These are phyloP conservation scores for Peniophora sp. DNA, from an alignment of 1,284 basidiomycete species.

Conservation along the genomic window DNA sequence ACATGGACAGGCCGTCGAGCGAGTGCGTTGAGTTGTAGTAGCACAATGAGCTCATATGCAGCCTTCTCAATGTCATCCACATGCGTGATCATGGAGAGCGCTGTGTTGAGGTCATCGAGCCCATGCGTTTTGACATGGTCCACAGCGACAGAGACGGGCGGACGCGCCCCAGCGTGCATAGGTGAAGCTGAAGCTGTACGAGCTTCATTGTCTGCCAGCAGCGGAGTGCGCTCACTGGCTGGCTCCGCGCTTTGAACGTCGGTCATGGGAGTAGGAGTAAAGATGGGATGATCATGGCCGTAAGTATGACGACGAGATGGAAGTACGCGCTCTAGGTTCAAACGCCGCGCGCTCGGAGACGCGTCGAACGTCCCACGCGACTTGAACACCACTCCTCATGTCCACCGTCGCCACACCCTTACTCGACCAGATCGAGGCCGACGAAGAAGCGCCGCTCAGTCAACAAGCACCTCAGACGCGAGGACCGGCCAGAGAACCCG, in stretches of 20 bases:
- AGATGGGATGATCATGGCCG: background rate
- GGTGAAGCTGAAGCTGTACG: background rate
- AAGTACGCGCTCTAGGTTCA: background rate
- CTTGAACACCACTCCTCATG: constrained; percentile 4
- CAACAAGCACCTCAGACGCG: constrained; percentile 26
- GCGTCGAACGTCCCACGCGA: constrained; percentile 3
- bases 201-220: constrained; percentile 3
- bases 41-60: constrained; percentile 22
- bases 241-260: constrained; percentile 4
- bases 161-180: constrained; percentile 2
- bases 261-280: background rate
- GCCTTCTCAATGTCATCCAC: constrained; percentile 7
- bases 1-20: background rate
- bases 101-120: constrained; percentile 10
- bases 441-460: constrained; percentile 36
- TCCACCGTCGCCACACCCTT: constrained; percentile 46
- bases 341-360: background rate
- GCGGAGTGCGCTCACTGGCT: constrained; percentile 16
- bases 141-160: constrained; percentile 15
- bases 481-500: constrained; percentile 27
- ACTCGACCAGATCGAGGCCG: constrained; percentile 59
- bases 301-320: background rate
- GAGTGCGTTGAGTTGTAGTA: constrained; percentile 14
- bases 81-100: constrained; percentile 7
- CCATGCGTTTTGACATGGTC: constrained; percentile 16